Evolutionary conservation across 129 eudicot genomes (phyloP).

Genomic region (Tagetes erecta): DNA sequence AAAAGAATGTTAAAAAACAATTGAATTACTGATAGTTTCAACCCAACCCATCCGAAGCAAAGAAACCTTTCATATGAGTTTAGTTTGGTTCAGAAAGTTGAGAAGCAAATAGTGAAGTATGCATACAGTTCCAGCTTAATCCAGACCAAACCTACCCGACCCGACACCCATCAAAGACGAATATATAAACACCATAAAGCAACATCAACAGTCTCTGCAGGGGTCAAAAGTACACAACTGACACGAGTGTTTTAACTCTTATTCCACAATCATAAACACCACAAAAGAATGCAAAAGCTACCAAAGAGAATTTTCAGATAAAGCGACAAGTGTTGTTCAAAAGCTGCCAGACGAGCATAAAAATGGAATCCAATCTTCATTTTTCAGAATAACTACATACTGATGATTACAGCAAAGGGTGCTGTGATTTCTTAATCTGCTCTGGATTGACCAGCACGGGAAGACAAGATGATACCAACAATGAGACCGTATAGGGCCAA

Average conservation of each 20-base stretch:
- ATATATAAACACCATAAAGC: slow-evolving; percentile 14
- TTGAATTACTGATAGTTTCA: no score
- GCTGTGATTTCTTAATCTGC: slow-evolving; percentile 48
- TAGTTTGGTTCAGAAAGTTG: no score
- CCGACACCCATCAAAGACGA: not conserved
- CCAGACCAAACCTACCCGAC: no score
- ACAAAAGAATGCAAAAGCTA: slow-evolving; percentile 30
- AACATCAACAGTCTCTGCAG: slow-evolving; percentile 14
- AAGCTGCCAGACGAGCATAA: slow-evolving; percentile 19
- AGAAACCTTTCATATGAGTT: no score
- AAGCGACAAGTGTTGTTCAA: slow-evolving; percentile 15
- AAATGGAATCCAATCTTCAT: slow-evolving; percentile 18
- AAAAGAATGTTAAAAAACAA: no score
- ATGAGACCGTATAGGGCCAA: slow-evolving; percentile 62
- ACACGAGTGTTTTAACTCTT: slow-evolving; percentile 21
- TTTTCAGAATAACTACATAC: slow-evolving; percentile 35
- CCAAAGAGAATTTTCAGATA: slow-evolving; percentile 6
- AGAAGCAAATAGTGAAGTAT: no score
- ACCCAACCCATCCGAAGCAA: no score
- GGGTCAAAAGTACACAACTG: slow-evolving; percentile 27
- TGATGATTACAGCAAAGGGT: not conserved
- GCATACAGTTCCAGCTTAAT: no score
- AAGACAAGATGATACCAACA: slow-evolving; percentile 70
- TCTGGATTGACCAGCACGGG: slow-evolving; percentile 76
- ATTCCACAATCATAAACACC: slow-evolving; percentile 31